Conservation (phyloP, 2,329 filamentous ascomycete species). For the Beauveria sp. region DNA sequence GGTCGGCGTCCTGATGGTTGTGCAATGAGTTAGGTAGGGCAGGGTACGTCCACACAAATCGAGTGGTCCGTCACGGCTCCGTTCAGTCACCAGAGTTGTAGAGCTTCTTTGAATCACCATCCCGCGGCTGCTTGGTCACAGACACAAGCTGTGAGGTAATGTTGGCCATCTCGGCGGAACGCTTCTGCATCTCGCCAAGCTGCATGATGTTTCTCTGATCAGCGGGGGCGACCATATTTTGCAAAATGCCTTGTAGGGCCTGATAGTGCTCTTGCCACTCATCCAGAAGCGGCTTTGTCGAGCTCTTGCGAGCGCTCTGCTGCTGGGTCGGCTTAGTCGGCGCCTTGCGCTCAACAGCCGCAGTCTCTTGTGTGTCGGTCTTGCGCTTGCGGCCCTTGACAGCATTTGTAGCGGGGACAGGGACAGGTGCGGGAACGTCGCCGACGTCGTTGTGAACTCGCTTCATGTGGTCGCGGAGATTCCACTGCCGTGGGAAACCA, state of each 20-base stretch:
- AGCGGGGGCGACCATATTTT: slow-evolving; percentile 40
- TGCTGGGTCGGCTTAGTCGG: slow-evolving; percentile 33
- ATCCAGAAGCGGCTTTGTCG: slow-evolving; percentile 37
- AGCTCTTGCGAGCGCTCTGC: slow-evolving; percentile 25
- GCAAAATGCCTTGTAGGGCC: slow-evolving; percentile 52
- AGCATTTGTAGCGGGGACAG: slow-evolving; percentile 28
- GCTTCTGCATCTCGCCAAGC: slow-evolving; percentile 43
- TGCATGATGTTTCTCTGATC: slow-evolving; percentile 47
- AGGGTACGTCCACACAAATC: background rate
- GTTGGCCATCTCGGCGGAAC: slow-evolving; percentile 44
- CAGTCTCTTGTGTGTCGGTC: slow-evolving; percentile 39
- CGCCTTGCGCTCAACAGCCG: slow-evolving; percentile 40
- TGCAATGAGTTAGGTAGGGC: background rate
- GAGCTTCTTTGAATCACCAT: background rate
- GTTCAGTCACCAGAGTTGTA: slow-evolving; percentile 8
- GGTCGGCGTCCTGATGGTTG: slow-evolving; percentile 5
- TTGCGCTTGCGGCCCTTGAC: slow-evolving; percentile 51
- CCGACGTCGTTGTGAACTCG: slow-evolving; percentile 67
- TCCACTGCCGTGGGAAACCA: slow-evolving; percentile 93
- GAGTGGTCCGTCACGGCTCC: background rate
- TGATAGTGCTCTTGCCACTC: slow-evolving; percentile 57
- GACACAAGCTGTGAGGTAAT: slow-evolving; percentile 25
- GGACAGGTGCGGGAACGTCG: slow-evolving; percentile 33
- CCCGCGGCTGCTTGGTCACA: background rate
- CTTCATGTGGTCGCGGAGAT: slow-evolving; percentile 94